Conservation (phyloP, 495 filamentous ascomycete species). For the Penicillium verhagenii region DNA sequence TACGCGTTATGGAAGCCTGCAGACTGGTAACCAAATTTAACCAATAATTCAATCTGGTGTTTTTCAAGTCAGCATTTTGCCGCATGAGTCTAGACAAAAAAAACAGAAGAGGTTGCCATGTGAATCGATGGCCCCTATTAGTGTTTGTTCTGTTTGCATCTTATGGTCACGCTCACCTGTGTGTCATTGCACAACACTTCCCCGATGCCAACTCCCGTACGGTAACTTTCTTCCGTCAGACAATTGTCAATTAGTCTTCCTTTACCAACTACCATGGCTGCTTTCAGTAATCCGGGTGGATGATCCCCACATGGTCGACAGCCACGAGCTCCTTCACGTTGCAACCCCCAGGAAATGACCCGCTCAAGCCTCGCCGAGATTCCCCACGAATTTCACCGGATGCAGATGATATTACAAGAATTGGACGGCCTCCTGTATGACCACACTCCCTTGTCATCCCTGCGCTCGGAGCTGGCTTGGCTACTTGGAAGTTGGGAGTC, state of each 20-base stretch:
- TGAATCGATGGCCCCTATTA: no score
- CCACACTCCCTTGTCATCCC: background rate
- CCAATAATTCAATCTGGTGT: no score
- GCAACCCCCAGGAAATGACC: constrained; percentile 1
- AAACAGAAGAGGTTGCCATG: no score
- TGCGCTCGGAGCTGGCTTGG: background rate
- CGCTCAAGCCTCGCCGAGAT: constrained; percentile 7
- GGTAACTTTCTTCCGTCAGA: background rate
- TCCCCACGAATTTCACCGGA: constrained; percentile 10
- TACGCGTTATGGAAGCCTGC: no score
- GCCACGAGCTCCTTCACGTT: constrained; percentile 14
- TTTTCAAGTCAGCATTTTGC: no score
- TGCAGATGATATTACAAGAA: background rate
- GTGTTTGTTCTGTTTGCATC: background rate
- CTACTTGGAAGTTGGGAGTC: no score
- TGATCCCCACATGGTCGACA: constrained; percentile 22
- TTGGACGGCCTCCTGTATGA: background rate
- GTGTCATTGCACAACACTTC: background rate
- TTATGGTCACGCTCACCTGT: no score
- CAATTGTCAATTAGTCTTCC: background rate
- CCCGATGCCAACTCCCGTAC: background rate
- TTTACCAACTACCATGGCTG: background rate
- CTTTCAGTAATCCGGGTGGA: background rate
- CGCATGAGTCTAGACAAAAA: no score
- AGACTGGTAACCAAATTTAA: no score